A percentile compares a stretch with the other conserved stretches of the same genome.
Conservation (phyloP, 2,329 filamentous ascomycete genomes). For the Fusarium pseudonygamai region DNA sequence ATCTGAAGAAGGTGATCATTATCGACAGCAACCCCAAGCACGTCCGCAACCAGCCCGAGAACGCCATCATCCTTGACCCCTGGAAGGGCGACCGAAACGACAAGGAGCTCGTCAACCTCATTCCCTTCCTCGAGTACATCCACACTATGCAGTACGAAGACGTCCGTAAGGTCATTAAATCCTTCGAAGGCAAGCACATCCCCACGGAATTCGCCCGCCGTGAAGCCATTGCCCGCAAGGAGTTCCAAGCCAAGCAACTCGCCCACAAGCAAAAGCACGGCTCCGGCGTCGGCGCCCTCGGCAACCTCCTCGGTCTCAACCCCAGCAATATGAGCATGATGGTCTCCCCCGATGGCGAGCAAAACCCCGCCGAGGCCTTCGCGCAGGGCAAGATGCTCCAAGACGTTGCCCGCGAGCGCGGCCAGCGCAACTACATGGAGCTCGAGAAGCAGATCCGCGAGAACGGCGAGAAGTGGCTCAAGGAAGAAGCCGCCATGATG, state of each 20-base stretch:
- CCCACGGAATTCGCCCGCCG: slow-evolving; percentile 89
- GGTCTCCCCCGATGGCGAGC: slow-evolving; percentile 71
- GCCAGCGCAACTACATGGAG: slow-evolving; percentile 87
- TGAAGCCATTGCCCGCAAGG: slow-evolving; percentile 84
- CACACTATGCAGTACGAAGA: slow-evolving; percentile 93
- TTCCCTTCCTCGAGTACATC: slow-evolving; percentile 97
- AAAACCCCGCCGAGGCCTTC: slow-evolving; percentile 77
- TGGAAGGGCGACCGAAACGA: slow-evolving; percentile 89
- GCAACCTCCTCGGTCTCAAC: slow-evolving; percentile 81
- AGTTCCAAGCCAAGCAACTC: slow-evolving; percentile 82
- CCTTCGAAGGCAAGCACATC: slow-evolving; percentile 89
- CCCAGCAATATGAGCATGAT: slow-evolving; percentile 70
- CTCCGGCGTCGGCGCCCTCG: slow-evolving; percentile 74
- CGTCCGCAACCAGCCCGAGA: slow-evolving; percentile 92
- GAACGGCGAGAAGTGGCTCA: slow-evolving; percentile 94
- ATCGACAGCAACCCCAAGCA: slow-evolving; percentile 87
- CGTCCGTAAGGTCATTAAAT: slow-evolving; percentile 85
- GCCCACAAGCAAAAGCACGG: slow-evolving; percentile 67
- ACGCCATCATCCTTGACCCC: slow-evolving; percentile 89
- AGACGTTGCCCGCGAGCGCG: slow-evolving; percentile 91
- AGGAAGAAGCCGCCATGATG: slow-evolving; percentile 88
- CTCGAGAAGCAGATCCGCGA: slow-evolving; percentile 91
- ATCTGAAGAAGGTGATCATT: slow-evolving; percentile 93
- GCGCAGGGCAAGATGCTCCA: slow-evolving; percentile 96
- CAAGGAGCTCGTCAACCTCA: slow-evolving; percentile 85